Evolutionary conservation across 2,329 filamentous ascomycete species (phyloP), one percentile per base, ranked within the genome.

Genomic region (Zasmidium angulare): DNA sequence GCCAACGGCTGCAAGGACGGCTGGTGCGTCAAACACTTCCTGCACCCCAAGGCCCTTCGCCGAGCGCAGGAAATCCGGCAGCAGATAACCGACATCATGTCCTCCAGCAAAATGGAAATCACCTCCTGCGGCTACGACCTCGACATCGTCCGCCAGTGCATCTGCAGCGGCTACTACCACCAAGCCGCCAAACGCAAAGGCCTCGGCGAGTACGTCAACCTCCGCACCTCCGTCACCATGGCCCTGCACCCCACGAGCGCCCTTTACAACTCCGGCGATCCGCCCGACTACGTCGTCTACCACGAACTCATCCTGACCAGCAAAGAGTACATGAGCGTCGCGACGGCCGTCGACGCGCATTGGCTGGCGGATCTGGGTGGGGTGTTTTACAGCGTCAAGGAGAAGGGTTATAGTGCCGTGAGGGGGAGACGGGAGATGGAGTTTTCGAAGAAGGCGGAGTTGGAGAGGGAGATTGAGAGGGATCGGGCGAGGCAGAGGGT

Each of bases 271-370:
- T 82, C 92, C 1, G 95, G 95, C 2, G 96, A 96, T 75, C 85
- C 96, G 22, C 95, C 96, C 1, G 95, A 99, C 73, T 98, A 98
- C 71, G 91, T 99, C 54, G 87, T 99, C 46, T 99, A 99, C 76
- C 95, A 99, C 80, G 95, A 99, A 76, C 85, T 99, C 59, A 96
- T 99, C 68, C 85, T 99, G 61, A 99, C 95, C 0, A 91, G 88
- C 58, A 97, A 96, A 73, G 95, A 98, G 74, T 99, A 98, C 79
- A 97, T 99, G 87, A 96, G 91, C 2, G 96, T 91, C 3, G 95
- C 99, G 10, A 99, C 95, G 3, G 86, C 91, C 1, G 95, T 99
- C 1, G 95, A 99, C 74, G 93, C 95, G 54, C 91, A 96, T 73
- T 99, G 95, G 95, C 85, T 99, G 46, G 95, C 95, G 6, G 95